phyloP scores from a whole-genome alignment of 106 monocot genomes.

The Narthecium ossifragum region DNA sequence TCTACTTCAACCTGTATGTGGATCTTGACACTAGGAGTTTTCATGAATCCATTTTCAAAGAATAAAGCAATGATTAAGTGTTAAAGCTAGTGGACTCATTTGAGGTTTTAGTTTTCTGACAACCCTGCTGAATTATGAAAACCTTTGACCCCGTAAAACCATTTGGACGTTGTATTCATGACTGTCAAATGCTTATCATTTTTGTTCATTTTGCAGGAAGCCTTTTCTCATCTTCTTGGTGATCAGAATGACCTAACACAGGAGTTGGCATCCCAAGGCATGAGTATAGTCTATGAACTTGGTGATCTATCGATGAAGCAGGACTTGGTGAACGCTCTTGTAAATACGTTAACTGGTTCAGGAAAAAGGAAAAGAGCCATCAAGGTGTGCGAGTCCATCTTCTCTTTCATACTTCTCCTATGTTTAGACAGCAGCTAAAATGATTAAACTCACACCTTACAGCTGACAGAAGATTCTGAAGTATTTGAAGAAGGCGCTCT shows the following conservation, averaged over 20 bases:
- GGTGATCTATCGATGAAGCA: constrained; percentile 91
- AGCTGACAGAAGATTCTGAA: constrained; percentile 92
- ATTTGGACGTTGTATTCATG: no score
- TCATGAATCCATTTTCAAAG: no score
- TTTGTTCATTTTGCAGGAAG: constrained; percentile 58
- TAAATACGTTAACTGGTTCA: constrained; percentile 88
- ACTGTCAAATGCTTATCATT: no score
- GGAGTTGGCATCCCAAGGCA: constrained; percentile 97
- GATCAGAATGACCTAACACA: constrained; percentile 96
- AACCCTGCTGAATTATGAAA: no score
- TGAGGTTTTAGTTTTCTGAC: no score
- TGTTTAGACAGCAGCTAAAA: no score
- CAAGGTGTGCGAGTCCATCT: constrained; percentile 44
- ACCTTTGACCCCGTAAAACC: no score
- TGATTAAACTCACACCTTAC: neutral
- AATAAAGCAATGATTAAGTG: no score
- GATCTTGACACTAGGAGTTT: no score
- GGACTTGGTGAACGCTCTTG: constrained; percentile 81
- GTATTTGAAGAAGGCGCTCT: constrained; percentile 95
- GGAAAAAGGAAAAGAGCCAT: constrained; percentile 90
- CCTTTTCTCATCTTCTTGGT: constrained; percentile 90
- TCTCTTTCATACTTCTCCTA: constrained; percentile 6
- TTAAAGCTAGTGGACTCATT: no score
- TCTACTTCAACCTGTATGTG: no score
- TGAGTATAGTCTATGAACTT: constrained; percentile 99